phyloP scores from a whole-genome alignment of 257 asterid genomes.

The Henckelia pumila region DNA sequence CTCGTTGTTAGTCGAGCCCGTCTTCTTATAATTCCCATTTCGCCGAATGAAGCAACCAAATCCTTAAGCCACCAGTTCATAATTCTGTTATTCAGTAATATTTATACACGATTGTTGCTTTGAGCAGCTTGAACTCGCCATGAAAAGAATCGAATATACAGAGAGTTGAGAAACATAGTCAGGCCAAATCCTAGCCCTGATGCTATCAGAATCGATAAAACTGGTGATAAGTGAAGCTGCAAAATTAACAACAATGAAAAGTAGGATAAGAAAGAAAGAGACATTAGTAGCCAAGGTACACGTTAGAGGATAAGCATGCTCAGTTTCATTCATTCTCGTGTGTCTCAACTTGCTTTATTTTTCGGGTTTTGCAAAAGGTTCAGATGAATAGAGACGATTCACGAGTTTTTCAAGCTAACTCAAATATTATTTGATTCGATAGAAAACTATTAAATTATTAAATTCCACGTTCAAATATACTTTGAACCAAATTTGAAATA shows the following conservation, averaged over 20 bases:
- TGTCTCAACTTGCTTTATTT: background rate
- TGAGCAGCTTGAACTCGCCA: conserved; percentile 43
- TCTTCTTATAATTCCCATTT: background rate
- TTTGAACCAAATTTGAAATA: background rate
- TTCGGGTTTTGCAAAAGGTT: too few relatives aligned
- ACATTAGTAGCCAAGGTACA: conserved; percentile 2
- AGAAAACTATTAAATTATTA: too few relatives aligned
- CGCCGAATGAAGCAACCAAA: background rate
- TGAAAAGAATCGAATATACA: conserved; percentile 41
- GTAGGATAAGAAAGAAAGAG: conserved; percentile 13
- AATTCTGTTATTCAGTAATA: background rate
- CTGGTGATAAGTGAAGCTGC: conserved; percentile 62
- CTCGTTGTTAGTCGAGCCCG: background rate
- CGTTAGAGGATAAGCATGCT: background rate
- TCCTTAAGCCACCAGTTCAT: background rate
- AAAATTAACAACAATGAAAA: conserved; percentile 10
- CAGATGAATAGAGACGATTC: too few relatives aligned
- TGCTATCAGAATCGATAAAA: conserved; percentile 59
- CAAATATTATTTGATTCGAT: too few relatives aligned
- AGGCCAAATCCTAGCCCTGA: conserved; percentile 61
- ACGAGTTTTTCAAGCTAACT: too few relatives aligned
- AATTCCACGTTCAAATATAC: background rate
- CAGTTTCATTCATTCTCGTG: background rate
- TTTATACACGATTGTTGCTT: conserved; percentile 44
- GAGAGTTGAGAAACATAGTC: conserved; percentile 46